A percentile compares a stretch with the other conserved stretches of the same genome.
These are phyloP conservation scores for Barnettozyma californica DNA, from an alignment of 805 yeast genomes.

Conservation along the genomic window DNA sequence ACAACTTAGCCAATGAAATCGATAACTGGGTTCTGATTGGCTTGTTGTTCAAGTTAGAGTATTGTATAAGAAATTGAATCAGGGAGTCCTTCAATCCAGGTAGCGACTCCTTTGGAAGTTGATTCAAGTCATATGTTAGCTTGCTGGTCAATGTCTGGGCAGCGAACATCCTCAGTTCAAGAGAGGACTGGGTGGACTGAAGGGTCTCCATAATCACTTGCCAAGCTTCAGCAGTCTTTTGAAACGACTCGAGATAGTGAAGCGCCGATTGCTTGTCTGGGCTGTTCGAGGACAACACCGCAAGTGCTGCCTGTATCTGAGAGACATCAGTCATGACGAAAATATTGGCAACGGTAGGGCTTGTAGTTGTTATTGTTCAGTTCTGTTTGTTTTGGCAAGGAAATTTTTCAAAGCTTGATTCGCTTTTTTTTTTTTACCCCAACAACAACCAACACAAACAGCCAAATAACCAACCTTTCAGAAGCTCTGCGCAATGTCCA, in stretches of 20 bases:
- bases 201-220: slow-evolving; percentile 54
- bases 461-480: neutral
- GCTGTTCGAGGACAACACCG: slow-evolving; percentile 23
- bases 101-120: slow-evolving; percentile 58
- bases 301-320: slow-evolving; percentile 22
- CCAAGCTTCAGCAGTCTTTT: slow-evolving; percentile 84
- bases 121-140: slow-evolving; percentile 77
- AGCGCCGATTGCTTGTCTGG: slow-evolving; percentile 39
- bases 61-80: slow-evolving; percentile 50
- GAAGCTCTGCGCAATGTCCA: slow-evolving; percentile 17
- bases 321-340: slow-evolving; percentile 5
- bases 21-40: slow-evolving; percentile 79
- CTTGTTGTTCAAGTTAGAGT: slow-evolving; percentile 36
- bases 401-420: neutral
- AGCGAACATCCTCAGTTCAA: slow-evolving; percentile 72
- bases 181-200: slow-evolving; percentile 23
- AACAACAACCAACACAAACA: neutral
- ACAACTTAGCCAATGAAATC: slow-evolving; percentile 74
- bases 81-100: slow-evolving; percentile 63
- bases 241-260: slow-evolving; percentile 69
- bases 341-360: neutral
- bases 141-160: slow-evolving; percentile 88
- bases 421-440: neutral
- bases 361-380: neutral
- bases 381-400: neutral